These are phyloP conservation scores for Podospora conica DNA, from an alignment of 495 filamentous ascomycete species.

Conservation along the genomic window DNA sequence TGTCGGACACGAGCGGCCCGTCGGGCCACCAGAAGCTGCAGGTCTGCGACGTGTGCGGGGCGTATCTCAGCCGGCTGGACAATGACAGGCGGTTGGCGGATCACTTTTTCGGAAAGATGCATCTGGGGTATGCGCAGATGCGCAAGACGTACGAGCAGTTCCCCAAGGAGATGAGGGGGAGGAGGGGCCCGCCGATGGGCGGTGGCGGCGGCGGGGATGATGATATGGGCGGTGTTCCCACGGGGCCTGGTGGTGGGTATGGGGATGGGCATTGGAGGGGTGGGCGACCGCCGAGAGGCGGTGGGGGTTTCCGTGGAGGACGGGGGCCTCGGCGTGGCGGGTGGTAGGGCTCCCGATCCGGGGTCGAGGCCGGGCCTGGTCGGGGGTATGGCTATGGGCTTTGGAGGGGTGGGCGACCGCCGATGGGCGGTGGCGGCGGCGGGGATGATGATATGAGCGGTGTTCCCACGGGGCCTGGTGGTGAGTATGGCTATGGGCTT, in stretches of 20 bases:
- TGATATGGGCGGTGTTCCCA: slow-evolving; percentile 35
- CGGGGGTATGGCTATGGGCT: not conserved
- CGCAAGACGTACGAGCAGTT: slow-evolving; percentile 82
- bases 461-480: slow-evolving; percentile 43
- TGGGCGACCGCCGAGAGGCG: slow-evolving; percentile 36
- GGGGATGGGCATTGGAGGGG: slow-evolving; percentile 46
- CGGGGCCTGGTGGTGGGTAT: slow-evolving; percentile 50
- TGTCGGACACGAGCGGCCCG: slow-evolving; percentile 85
- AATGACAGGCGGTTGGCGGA: slow-evolving; percentile 92
- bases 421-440: slow-evolving; percentile 48
- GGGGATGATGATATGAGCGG: slow-evolving; percentile 42
- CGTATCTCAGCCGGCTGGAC: slow-evolving; percentile 84
- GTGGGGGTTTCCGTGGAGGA: slow-evolving; percentile 34
- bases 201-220: slow-evolving; percentile 46
- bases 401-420: too few relatives aligned
- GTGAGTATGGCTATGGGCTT: slow-evolving; percentile 48
- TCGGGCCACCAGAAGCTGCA: slow-evolving; percentile 95
- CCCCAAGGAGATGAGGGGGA: slow-evolving; percentile 68
- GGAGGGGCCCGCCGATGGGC: slow-evolving; percentile 48
- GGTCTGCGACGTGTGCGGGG: slow-evolving; percentile 94
- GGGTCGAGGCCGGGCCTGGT: not conserved
- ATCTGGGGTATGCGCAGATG: slow-evolving; percentile 97
- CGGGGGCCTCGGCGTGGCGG: slow-evolving; percentile 14
- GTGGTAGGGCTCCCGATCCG: slow-evolving; percentile 2
- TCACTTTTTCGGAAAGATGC: slow-evolving; percentile 99